phyloP scores from a whole-genome alignment of 2,329 filamentous ascomycete species.

The Emericellopsis atlantica region DNA sequence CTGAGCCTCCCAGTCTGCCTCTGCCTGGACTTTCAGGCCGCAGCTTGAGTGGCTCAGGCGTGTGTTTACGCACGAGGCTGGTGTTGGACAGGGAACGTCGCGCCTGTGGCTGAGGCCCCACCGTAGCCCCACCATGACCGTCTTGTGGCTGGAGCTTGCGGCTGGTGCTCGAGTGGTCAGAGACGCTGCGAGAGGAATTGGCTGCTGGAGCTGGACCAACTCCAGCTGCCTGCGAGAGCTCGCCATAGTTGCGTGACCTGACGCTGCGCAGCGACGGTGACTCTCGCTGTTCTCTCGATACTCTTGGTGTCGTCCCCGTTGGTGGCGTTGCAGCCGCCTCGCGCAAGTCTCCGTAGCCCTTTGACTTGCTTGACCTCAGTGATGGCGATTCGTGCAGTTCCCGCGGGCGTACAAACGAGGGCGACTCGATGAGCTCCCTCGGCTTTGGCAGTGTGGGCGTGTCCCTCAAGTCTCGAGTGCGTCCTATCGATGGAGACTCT shows the following conservation, averaged over 20 bases:
- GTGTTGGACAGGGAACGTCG: conserved; percentile 40
- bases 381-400: conserved; percentile 1
- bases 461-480: too few relatives aligned
- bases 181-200: conserved; percentile 20
- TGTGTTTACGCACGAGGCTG: conserved; percentile 35
- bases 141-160: conserved; percentile 1
- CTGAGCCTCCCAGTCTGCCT: background rate
- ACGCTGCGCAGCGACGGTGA: background rate
- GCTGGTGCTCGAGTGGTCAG: conserved; percentile 15
- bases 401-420: background rate
- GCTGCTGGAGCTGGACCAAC: conserved; percentile 2
- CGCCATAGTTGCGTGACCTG: conserved; percentile 1
- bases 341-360: conserved; percentile 1
- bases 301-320: conserved; percentile 4
- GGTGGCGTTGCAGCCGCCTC: conserved; percentile 3
- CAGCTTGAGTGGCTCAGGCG: conserved; percentile 39
- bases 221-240: background rate
- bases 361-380: background rate
- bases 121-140: conserved; percentile 4
- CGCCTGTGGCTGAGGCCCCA: conserved; percentile 8
- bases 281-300: background rate
- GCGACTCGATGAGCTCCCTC: too few relatives aligned
- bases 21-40: conserved; percentile 53
- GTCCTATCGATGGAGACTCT: too few relatives aligned
- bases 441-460: too few relatives aligned